Base-by-base conservation (phyloP, 148 eudicot genomes). In the Polygonum aviculare region DNA sequence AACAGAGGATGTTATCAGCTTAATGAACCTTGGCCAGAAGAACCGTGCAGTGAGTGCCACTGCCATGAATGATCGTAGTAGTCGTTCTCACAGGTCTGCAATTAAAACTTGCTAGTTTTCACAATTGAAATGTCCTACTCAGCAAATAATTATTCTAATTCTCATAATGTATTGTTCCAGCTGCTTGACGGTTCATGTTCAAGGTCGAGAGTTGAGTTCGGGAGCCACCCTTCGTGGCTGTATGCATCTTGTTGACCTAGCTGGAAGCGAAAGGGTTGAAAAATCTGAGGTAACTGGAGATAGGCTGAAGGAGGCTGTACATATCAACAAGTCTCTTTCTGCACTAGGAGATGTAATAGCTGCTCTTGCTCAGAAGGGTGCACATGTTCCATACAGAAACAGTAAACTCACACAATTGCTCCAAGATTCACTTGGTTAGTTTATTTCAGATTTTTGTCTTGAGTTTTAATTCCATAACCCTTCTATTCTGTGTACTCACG, bases 211-310 rank as follows among this genome's bases (percentile, higher is more conserved):
- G 78, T 40, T 91, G 73, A 76, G 97, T 21, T 87, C 97, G 8
- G 97, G 97, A 78, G 79, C 88, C 41, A 54, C 62, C 62, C 71
- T 88, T 79, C 90, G 89, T 36, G 97, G 98, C 69, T 86, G 88
- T 74, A 91, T 94, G 97, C 98, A 94, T 83, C 86, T 94, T 38
- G 98, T 94, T 49, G 98, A 94, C 87, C 85, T 94, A 45, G 98
- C 98, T 33, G 98, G 98, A 75, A 94, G 97, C 78, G 98, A 94
- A 89, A 94, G 94, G 69, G 89, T 85, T 39, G 88, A 88, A 39
- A 90, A 91, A 83, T 84, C 98, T 2, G 94, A 94, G 80, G 97
- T 85, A 48, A 84, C 83, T 11, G 98, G 98, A 77, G 98, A 93
- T 75, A 76, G 98, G 80, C 77, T 93, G 71, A 93, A 94, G 82